phyloP scores from a whole-genome alignment of 768 basidiomycete genomes.

The Suillus alpinus region DNA sequence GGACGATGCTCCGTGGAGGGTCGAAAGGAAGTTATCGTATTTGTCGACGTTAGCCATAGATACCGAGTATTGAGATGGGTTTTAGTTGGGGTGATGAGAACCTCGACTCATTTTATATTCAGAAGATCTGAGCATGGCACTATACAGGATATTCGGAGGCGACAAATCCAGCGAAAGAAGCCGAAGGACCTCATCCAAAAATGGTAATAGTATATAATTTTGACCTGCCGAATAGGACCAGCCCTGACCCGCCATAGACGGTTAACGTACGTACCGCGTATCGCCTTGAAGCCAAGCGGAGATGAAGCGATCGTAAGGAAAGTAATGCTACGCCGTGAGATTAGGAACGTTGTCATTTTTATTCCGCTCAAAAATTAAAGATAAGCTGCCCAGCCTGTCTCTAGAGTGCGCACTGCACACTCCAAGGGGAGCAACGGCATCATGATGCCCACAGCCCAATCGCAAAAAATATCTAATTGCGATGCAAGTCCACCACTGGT shows the following conservation, averaged over 20 bases:
- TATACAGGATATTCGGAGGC: constrained; percentile 1
- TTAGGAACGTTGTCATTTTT: background rate
- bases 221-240: background rate
- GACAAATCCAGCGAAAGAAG: background rate
- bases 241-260: background rate
- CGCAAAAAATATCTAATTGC: background rate
- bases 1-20: constrained; percentile 28
- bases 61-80: background rate
- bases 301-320: background rate
- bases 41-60: constrained; percentile 10
- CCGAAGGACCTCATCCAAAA: background rate
- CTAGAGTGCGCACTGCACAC: background rate
- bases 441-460: background rate
- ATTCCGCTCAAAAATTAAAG: background rate
- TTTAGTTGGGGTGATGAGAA: background rate
- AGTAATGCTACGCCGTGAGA: background rate
- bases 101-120: background rate
- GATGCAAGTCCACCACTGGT: background rate
- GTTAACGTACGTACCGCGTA: background rate
- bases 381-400: background rate
- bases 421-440: background rate
- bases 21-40: constrained; percentile 42
- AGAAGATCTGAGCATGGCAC: background rate
- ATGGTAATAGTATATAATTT: background rate
- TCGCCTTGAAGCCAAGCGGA: background rate